Evolutionary conservation across 2,329 filamentous ascomycete species (phyloP), one percentile per base, ranked within the genome.

Genomic region (Amauroascus verrucosus): DNA sequence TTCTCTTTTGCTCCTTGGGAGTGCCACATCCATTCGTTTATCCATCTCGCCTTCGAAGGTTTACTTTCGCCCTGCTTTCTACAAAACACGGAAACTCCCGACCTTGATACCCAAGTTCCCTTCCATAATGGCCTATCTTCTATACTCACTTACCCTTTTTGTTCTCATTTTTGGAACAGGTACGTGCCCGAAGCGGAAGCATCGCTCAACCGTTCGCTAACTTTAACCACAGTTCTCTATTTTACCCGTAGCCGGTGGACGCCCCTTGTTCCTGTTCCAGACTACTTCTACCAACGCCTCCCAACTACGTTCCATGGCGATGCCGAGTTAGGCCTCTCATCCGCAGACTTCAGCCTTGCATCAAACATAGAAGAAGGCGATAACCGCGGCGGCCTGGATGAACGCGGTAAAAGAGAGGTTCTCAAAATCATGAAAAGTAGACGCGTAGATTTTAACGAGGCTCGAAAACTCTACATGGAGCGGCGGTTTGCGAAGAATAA

Each of bases 341-440:
- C 86, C 56, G 79, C 78, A 53, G 86, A 84, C 52, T 98, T 98
- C 67, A 86, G 95, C 64, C 79, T 98, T 24, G 73, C 77, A 8
- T 80, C 78, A 58, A 98, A 98, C 66, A 75, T 98, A 32, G 83
- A 84, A 54, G 80, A 79, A 11, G 86, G 86, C 48, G 93, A 98
- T 67, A 76, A 77, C 28, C 81, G 93, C 60, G 80, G 82, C 0
- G 93, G 93, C 0, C 76, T 98, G 16, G 90, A 97, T 66, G 82
- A 85, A 59, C 75, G 74, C 46, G 86, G 81, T 54, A 97, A 97
- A 75, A 73, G 77, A 37, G 88, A 95, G 69, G 83, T 98, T 40
- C 79, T 89, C 63, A 80, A 79, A 62, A 90, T 98, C 61, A 98
- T 98, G 93, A 91, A 88, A 79, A 83, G 78, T 67, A 78, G 83